Evolutionary conservation across 352 stramenopile species (phyloP), one percentile per base, ranked within the genome.

Genomic region (Globisporangium alternatum): DNA sequence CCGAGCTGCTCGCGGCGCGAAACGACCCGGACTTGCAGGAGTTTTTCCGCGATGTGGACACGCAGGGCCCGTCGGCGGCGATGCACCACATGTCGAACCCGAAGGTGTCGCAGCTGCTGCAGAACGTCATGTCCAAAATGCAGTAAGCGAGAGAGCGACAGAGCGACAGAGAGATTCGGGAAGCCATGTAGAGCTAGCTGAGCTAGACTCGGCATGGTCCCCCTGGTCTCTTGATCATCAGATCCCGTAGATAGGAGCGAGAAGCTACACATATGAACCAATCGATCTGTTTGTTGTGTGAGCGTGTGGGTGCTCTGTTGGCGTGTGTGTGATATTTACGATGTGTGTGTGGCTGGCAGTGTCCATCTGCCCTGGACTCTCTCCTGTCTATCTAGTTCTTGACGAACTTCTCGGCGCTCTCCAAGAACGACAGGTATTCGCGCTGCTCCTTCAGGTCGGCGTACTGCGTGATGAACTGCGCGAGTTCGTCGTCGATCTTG

Each of bases 51-150:
- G 86, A 95, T 59, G 78, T 95, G 58, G 86, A 95, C 62, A 67
- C 64, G 33, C 77, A 92, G 56, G 86, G 86, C 9, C 86, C 86
- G 35, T 90, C 81, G 52, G 86, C 86, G 33, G 86, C 84, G 13
- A 91, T 91, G 81, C 86, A 83, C 51, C 86, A 95, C 78, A 91
- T 91, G 82, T 95, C 86, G 21, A 93, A 95, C 72, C 86, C 86
- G 9, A 92, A 92, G 71, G 86, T 95, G 44, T 84, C 83, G 56
- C 78, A 90, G 70, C 75, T 93, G 55, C 72, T 93, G 65, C 86
- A 95, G 74, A 83, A 66, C 59, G 68, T 88, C 33, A 90, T 93
- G 81, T 71, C 65, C 54, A 59, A 74, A 33, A 89, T 91, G 83
- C 80, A 80, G 57, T 76, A 49, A 68, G 35, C 31, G 19, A 19